phyloP scores from a whole-genome alignment of 768 basidiomycete genomes.

The Sporobolomyces phaffii region DNA sequence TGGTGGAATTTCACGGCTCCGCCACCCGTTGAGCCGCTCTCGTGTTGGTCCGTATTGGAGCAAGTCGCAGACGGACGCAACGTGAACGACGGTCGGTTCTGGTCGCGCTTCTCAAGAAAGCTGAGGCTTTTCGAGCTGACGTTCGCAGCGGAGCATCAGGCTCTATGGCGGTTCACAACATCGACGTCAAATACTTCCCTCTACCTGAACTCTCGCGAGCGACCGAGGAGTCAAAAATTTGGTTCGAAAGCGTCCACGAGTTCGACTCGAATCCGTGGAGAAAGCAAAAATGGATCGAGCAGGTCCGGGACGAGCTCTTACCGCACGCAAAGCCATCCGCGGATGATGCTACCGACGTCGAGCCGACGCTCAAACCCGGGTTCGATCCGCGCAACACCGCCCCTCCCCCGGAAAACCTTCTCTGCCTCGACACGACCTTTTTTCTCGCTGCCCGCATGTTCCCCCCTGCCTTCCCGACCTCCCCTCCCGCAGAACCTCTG shows the following conservation, averaged over 20 bases:
- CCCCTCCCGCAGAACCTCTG: constrained; percentile 1
- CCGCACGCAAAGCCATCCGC: background rate
- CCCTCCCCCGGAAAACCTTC: constrained; percentile 14
- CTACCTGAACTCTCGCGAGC: constrained; percentile 7
- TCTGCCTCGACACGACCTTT: constrained; percentile 37
- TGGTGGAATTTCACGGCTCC: background rate
- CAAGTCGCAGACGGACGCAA: background rate
- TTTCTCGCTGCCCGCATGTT: constrained; percentile 33
- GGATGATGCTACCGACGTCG: background rate
- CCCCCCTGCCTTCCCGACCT: background rate
- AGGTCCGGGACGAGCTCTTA: constrained; percentile 9
- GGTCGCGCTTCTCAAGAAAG: no score
- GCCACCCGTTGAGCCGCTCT: constrained; percentile 3
- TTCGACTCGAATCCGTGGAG: constrained; percentile 25
- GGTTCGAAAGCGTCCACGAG: constrained; percentile 22
- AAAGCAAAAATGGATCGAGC: constrained; percentile 11
- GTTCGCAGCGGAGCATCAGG: no score
- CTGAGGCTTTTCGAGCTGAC: no score
- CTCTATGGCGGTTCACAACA: constrained; percentile 22
- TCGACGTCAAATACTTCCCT: constrained; percentile 20
- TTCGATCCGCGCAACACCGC: constrained; percentile 13
- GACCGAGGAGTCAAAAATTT: background rate
- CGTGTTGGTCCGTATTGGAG: constrained; percentile 35
- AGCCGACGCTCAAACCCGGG: constrained; percentile 12
- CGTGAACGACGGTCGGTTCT: constrained; percentile 16